Evolutionary conservation across 2,329 filamentous ascomycete genomes (phyloP).

Genomic region (Microcyclospora pomicola): DNA sequence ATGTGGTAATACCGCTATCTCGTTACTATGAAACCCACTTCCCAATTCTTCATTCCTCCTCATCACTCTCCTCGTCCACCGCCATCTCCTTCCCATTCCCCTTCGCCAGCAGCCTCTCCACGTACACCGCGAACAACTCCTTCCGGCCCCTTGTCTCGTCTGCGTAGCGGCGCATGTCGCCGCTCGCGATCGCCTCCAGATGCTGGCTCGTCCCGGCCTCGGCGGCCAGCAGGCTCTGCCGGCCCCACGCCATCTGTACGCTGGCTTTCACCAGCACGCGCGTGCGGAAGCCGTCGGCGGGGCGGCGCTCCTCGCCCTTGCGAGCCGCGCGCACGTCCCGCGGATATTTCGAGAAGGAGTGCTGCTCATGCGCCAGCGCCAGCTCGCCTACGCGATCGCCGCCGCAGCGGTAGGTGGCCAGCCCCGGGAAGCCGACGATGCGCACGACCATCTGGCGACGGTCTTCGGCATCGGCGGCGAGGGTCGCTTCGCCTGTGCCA

Average conservation of each 20-base stretch:
- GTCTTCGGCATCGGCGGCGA: constrained; percentile 6
- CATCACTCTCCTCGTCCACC: no score
- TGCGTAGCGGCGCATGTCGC: no score
- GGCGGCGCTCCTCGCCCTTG: constrained; percentile 3
- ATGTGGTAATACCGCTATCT: no score
- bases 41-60: no score
- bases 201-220: constrained; percentile 18
- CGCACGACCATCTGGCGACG: constrained; percentile 16
- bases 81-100: no score
- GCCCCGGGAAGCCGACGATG: constrained; percentile 15
- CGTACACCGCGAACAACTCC: no score
- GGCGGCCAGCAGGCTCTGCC: constrained; percentile 16
- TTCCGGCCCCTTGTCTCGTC: no score
- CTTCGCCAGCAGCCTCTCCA: no score
- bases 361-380: constrained; percentile 8
- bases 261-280: constrained; percentile 15
- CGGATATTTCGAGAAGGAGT: not conserved
- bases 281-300: constrained; percentile 15
- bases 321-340: constrained; percentile 1
- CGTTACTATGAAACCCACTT: no score
- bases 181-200: constrained; percentile 10
- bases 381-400: constrained; percentile 12
- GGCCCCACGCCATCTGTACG: constrained; percentile 17
- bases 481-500: constrained; percentile 7
- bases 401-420: constrained; percentile 16